phyloP scores from a whole-genome alignment of 2,329 filamentous ascomycete species.

The Graphilbum ipis-grandicollis region DNA sequence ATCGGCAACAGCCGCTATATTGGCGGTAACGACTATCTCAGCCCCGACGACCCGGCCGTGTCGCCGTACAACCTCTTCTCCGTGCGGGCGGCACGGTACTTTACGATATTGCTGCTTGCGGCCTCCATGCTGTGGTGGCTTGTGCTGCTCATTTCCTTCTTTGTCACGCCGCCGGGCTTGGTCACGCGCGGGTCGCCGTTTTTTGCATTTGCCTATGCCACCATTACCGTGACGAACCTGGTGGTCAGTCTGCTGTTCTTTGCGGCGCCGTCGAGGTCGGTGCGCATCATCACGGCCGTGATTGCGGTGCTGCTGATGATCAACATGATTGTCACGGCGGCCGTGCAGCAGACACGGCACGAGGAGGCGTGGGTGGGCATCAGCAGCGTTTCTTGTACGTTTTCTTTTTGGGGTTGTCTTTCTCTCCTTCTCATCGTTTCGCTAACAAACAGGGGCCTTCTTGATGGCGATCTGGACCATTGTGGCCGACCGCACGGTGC shows the following conservation, averaged over 20 bases:
- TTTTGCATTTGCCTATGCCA: constrained; percentile 72
- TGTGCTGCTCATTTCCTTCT: constrained; percentile 70
- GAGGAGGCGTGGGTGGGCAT: constrained; percentile 92
- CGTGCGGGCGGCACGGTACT: constrained; percentile 61
- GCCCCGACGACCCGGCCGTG: constrained; percentile 68
- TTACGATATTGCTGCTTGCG: constrained; percentile 60
- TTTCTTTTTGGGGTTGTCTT: no score
- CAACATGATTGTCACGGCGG: constrained; percentile 63
- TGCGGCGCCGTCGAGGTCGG: constrained; percentile 60
- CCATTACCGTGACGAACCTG: constrained; percentile 59
- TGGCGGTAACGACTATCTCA: constrained; percentile 34
- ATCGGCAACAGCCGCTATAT: no score
- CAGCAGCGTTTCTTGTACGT: constrained; percentile 52
- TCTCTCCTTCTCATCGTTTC: not conserved
- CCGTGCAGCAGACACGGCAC: constrained; percentile 54
- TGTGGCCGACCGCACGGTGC: constrained; percentile 61
- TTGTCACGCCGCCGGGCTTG: constrained; percentile 77
- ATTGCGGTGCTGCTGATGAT: constrained; percentile 51
- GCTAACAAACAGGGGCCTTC: constrained; percentile 37
- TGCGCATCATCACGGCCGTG: constrained; percentile 54
- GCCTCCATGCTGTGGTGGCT: constrained; percentile 87
- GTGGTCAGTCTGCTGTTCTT: constrained; percentile 75
- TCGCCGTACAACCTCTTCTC: constrained; percentile 92
- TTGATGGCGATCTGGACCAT: constrained; percentile 67
- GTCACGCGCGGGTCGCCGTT: constrained; percentile 83